These are phyloP conservation scores for Pythium diclinum DNA, from an alignment of 352 stramenopile species.

Conservation along the genomic window DNA sequence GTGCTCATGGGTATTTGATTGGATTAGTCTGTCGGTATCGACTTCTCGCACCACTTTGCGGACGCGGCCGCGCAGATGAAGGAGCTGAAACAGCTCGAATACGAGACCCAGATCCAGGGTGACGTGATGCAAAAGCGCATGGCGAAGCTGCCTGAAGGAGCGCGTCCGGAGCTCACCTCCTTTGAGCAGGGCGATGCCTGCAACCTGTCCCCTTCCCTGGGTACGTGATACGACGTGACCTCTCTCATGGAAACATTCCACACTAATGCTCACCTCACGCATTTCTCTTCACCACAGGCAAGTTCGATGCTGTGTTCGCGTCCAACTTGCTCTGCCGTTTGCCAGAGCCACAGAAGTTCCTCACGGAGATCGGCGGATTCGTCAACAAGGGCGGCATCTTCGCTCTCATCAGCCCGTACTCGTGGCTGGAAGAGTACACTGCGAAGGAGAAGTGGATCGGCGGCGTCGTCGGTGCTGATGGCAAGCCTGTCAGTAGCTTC, in stretches of 20 bases:
- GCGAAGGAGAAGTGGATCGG: slow-evolving; percentile 87
- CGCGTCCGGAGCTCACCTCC: slow-evolving; percentile 42
- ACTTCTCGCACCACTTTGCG: slow-evolving; percentile 92
- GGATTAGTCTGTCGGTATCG: slow-evolving; percentile 85
- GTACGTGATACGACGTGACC: slow-evolving; percentile 21
- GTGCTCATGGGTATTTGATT: neutral
- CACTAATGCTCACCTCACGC: neutral
- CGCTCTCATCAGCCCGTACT: slow-evolving; percentile 96
- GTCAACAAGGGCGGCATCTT: slow-evolving; percentile 91
- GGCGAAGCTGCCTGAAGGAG: slow-evolving; percentile 57
- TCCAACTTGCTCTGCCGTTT: slow-evolving; percentile 96
- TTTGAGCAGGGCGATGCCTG: slow-evolving; percentile 96
- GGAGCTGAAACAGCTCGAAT: slow-evolving; percentile 67
- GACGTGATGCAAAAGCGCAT: slow-evolving; percentile 66
- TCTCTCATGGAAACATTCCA: neutral
- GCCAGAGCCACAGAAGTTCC: slow-evolving; percentile 89
- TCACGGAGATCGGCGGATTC: slow-evolving; percentile 82
- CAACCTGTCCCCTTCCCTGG: slow-evolving; percentile 65
- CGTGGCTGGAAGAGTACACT: slow-evolving; percentile 97
- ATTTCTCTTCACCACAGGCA: slow-evolving; percentile 42
- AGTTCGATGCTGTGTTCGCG: slow-evolving; percentile 94
- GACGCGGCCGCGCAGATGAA: slow-evolving; percentile 87
- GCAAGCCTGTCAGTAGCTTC: slow-evolving; percentile 63
- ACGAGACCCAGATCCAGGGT: slow-evolving; percentile 87
- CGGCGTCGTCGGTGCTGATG: slow-evolving; percentile 38